Percentiles rank a stretch among this genome's conserved stretches.
Evolutionary conservation across 2,329 filamentous ascomycete genomes (phyloP).

Genomic region (Emergomyces orientalis): DNA sequence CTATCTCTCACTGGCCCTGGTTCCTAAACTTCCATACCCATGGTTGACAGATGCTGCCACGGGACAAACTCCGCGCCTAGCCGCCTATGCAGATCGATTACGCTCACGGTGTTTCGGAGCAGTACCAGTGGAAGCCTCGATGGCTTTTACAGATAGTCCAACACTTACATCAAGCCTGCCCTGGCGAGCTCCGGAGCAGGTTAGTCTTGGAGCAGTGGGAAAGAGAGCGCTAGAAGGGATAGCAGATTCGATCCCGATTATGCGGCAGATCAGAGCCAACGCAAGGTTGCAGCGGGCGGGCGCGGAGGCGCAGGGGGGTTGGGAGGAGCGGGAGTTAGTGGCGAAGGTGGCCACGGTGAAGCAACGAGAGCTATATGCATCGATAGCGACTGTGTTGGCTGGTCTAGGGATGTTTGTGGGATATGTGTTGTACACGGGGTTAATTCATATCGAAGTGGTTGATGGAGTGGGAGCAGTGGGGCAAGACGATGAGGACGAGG

Average conservation of each 20-base stretch:
- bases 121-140: conserved; percentile 6
- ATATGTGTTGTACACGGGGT: conserved; percentile 29
- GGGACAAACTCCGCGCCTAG: conserved; percentile 39
- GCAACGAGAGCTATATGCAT: conserved; percentile 29
- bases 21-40: conserved; percentile 50
- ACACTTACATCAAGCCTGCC: conserved; percentile 21
- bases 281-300: conserved; percentile 30
- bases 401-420: conserved; percentile 29
- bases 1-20: conserved; percentile 66
- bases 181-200: conserved; percentile 29
- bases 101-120: conserved; percentile 31
- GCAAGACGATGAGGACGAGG: conserved; percentile 4
- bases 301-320: conserved; percentile 19
- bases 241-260: conserved; percentile 30
- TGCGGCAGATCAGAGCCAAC: conserved; percentile 29
- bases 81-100: conserved; percentile 38
- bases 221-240: conserved; percentile 28
- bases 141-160: conserved; percentile 3
- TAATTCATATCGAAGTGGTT: conserved; percentile 10
- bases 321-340: conserved; percentile 21
- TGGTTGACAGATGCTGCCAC: conserved; percentile 53
- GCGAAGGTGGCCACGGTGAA: conserved; percentile 19
- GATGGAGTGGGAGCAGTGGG: conserved; percentile 7
- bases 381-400: conserved; percentile 28
- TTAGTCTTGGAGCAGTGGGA: conserved; percentile 26